Percentiles rank a stretch among this genome's conserved stretches.
Conservation (phyloP, 2,329 filamentous ascomycete genomes). For the Fusarium napiforme region DNA sequence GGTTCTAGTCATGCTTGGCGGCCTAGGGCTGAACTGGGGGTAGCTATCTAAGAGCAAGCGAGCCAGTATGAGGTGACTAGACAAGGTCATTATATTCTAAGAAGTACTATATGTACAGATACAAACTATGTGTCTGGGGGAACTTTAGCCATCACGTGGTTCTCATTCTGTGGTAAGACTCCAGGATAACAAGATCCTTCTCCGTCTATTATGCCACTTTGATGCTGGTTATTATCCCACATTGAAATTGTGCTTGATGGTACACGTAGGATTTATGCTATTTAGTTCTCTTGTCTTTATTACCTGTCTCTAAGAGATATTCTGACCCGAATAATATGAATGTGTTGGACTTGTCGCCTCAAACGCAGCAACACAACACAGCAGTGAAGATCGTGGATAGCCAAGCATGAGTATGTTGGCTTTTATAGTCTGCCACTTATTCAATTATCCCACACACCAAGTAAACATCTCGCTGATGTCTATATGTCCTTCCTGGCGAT, state of each 20-base stretch:
- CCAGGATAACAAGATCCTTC: background rate
- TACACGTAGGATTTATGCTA: background rate
- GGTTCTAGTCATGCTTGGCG: background rate
- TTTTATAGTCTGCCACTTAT: background rate
- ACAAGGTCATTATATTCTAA: background rate
- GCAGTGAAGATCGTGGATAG: background rate
- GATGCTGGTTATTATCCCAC: background rate
- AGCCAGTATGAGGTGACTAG: background rate
- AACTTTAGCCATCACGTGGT: background rate
- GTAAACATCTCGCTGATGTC: background rate
- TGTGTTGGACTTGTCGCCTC: background rate
- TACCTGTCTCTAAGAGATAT: background rate
- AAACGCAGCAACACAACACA: background rate
- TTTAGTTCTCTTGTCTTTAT: background rate
- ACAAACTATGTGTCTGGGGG: background rate
- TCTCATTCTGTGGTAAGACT: too few relatives aligned
- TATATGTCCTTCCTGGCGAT: background rate
- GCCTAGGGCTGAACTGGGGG: conserved; percentile 1
- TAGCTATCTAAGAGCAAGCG: background rate
- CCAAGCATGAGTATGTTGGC: background rate
- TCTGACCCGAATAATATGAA: background rate
- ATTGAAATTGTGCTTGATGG: too few relatives aligned
- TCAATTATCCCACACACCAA: background rate
- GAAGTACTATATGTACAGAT: background rate
- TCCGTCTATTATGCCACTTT: background rate